Conservation (phyloP, 1,284 basidiomycete genomes). For the Sphagnurus paluster region DNA sequence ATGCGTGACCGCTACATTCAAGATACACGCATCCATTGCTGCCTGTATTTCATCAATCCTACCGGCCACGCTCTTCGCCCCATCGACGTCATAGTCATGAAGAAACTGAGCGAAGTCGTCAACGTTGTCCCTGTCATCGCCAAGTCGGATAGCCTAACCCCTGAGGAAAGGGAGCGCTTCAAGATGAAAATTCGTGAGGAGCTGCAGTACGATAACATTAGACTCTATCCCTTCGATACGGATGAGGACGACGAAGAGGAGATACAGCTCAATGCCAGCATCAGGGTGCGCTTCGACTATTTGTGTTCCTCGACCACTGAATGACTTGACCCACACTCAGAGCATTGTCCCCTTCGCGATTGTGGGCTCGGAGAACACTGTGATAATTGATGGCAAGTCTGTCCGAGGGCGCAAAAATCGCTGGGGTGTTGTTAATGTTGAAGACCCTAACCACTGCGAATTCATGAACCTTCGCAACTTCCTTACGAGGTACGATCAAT, state of each 20-base stretch:
- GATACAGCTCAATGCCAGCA: slow-evolving; percentile 85
- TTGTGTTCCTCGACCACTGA: slow-evolving; percentile 3
- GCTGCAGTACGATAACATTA: slow-evolving; percentile 90
- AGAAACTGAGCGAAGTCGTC: slow-evolving; percentile 97
- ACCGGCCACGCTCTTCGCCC: slow-evolving; percentile 91
- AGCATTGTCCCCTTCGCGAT: slow-evolving; percentile 96
- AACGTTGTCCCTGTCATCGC: slow-evolving; percentile 99
- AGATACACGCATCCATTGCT: slow-evolving; percentile 98
- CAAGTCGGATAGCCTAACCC: slow-evolving; percentile 94
- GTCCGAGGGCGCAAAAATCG: slow-evolving; percentile 96
- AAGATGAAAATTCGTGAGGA: slow-evolving; percentile 96
- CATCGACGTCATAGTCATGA: slow-evolving; percentile 98
- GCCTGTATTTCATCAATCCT: slow-evolving; percentile 97
- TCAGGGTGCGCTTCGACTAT: slow-evolving; percentile 61
- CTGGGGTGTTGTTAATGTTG: slow-evolving; percentile 98
- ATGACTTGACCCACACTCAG: slow-evolving; percentile 36
- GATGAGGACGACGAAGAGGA: slow-evolving; percentile 96
- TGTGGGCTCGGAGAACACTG: slow-evolving; percentile 92
- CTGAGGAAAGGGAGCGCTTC: slow-evolving; percentile 92
- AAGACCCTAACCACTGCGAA: slow-evolving; percentile 96
- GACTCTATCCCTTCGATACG: slow-evolving; percentile 95
- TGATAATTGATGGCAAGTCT: slow-evolving; percentile 93
- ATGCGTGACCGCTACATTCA: slow-evolving; percentile 98
- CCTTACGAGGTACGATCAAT: slow-evolving; percentile 71
- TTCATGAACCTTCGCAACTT: slow-evolving; percentile 98